Conservation (phyloP, 768 basidiomycete species). For the Lactarius vividus region DNA sequence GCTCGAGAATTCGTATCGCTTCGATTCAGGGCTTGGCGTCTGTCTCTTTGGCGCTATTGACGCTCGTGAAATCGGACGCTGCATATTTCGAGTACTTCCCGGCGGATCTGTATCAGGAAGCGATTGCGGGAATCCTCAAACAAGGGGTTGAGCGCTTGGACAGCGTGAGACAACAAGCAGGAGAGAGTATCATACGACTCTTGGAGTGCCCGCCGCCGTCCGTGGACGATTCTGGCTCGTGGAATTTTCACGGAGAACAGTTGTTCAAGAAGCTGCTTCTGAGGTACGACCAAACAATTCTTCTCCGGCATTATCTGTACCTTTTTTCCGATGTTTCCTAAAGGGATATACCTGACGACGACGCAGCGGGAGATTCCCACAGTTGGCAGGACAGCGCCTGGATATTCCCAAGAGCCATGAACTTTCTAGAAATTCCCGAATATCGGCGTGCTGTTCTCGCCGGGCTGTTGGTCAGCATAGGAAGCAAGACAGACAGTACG, state of each 20-base stretch:
- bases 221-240: slow-evolving; percentile 40
- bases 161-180: slow-evolving; percentile 82
- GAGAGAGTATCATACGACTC: slow-evolving; percentile 54
- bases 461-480: slow-evolving; percentile 76
- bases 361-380: slow-evolving; percentile 25
- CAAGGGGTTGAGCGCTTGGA: slow-evolving; percentile 91
- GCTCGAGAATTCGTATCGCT: slow-evolving; percentile 88
- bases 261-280: slow-evolving; percentile 55
- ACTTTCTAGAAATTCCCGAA: slow-evolving; percentile 55
- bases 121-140: slow-evolving; percentile 71
- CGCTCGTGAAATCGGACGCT: slow-evolving; percentile 40
- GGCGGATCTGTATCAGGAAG: slow-evolving; percentile 50
- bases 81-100: slow-evolving; percentile 61
- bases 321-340: neutral
- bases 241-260: slow-evolving; percentile 50
- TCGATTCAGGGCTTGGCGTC: slow-evolving; percentile 65
- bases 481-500: slow-evolving; percentile 80
- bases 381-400: slow-evolving; percentile 71
- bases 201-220: slow-evolving; percentile 47
- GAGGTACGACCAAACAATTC: slow-evolving; percentile 35
- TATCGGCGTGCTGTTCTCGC: slow-evolving; percentile 63
- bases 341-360: slow-evolving; percentile 34
- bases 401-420: slow-evolving; percentile 73
- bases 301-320: slow-evolving; percentile 10
- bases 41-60: slow-evolving; percentile 51